These are phyloP conservation scores for Trichophyton simii DNA, from an alignment of 2,329 filamentous ascomycete genomes.

Conservation along the genomic window DNA sequence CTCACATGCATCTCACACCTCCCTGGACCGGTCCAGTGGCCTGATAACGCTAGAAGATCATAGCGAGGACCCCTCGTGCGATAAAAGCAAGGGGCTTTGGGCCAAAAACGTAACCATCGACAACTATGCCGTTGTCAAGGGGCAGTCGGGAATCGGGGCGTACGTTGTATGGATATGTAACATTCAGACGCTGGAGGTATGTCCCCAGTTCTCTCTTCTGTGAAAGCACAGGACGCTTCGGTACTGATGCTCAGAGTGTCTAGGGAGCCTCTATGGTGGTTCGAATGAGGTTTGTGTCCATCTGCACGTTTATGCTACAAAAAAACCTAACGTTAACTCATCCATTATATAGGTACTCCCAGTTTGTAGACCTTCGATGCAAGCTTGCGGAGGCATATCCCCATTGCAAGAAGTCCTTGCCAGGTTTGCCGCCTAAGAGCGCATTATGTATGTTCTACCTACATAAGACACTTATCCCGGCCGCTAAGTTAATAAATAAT, in stretches of 20 bases:
- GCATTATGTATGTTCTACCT: conserved; percentile 55
- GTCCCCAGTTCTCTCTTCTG: conserved; percentile 22
- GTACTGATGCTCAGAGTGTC: conserved; percentile 14
- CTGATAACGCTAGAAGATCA: conserved; percentile 53
- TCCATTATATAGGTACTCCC: conserved; percentile 57
- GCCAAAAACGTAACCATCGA: conserved; percentile 49
- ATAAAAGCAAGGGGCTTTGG: conserved; percentile 49
- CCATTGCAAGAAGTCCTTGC: conserved; percentile 70
- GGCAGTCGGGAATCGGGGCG: conserved; percentile 54
- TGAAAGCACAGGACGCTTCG: neutral
- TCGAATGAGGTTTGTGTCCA: conserved; percentile 38
- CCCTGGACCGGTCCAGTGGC: conserved; percentile 25
- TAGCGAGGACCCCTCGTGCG: conserved; percentile 44
- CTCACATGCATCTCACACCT: conserved; percentile 31
- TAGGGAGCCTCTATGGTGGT: conserved; percentile 47
- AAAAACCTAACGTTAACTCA: neutral
- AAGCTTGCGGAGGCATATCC: conserved; percentile 71
- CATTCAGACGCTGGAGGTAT: conserved; percentile 71
- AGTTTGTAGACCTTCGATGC: conserved; percentile 72
- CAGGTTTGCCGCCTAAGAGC: conserved; percentile 82
- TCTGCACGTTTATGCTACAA: conserved; percentile 13
- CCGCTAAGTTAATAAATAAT: conserved; percentile 12
- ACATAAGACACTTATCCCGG: neutral
- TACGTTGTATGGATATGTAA: conserved; percentile 92
- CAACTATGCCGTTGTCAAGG: conserved; percentile 50